Base-by-base conservation (phyloP, 257 asterid genomes). In the Plantago major region DNA sequence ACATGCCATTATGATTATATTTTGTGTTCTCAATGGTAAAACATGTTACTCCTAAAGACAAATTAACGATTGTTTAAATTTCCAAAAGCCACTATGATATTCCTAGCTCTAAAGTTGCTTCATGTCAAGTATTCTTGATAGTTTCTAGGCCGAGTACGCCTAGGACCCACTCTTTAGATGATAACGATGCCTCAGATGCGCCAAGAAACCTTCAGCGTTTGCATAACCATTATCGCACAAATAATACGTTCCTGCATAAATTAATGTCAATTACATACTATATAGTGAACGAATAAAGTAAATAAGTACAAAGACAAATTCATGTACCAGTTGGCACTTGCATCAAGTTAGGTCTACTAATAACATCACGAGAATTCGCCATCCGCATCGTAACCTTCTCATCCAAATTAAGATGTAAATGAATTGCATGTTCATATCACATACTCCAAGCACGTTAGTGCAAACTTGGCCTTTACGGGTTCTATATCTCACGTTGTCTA, bases 401-500 rank as follows among this genome's bases (percentile, higher is more conserved):
- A 5, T 53, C 58, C 42, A n/a, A 7, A n/a, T 9, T 6, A 53
- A 28, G 6, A 22, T 13, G 5, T 53, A 28, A 3, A 28, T 53
- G 58, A 53, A 53, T 11, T 26, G 18, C 10, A 2, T 10, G 19
- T 53, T 28, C 14, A 11, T 22, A 22, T 53, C 33, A 53, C 42
- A 53, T 6, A 28, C 58, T 5, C 10, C 60, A 54, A 28, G 37
- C 17, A 54, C 44, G 11, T 54, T 54, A 9, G 43, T 33, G 18
- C 18, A 4, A 10, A 55, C 6, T 11, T 26, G 15, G 7, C 60
- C 38, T n/a, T 55, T 55, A 0, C 60, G 9, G 13, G 44, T 22
- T 33, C 60, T 55, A 10, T 55, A 55, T 13, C 60, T 26, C 19
- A n/a, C 43, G 10, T 54, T 54, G 18, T 54, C 60, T 8, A 19